Percentiles rank a stretch among this genome's conserved stretches.
Evolutionary conservation across 139 green algal species (phyloP).

Genomic region (Volvox reticuliferus): DNA sequence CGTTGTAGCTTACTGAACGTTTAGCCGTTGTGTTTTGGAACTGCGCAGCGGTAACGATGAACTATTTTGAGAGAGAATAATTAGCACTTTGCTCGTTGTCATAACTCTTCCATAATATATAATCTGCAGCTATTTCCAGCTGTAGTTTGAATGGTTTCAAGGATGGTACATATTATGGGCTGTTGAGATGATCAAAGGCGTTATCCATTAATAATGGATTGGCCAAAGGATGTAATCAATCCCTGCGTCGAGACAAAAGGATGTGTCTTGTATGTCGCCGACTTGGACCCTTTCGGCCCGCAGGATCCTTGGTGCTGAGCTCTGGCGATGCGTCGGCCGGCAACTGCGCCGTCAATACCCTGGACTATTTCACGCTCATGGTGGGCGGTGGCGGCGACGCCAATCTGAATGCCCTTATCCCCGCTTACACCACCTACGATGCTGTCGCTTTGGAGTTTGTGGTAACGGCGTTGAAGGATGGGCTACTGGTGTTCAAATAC

Average conservation of each 20-base stretch:
- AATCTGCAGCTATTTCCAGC: too few relatives aligned
- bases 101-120: too few relatives aligned
- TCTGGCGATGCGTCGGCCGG: conserved; percentile 4
- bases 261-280: too few relatives aligned
- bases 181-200: neutral
- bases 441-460: conserved; percentile 36
- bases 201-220: too few relatives aligned
- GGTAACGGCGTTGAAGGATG: conserved; percentile 33
- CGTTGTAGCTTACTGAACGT: too few relatives aligned
- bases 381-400: conserved; percentile 22
- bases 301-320: conserved; percentile 35
- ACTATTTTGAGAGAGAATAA: too few relatives aligned
- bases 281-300: too few relatives aligned
- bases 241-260: too few relatives aligned
- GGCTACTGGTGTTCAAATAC: conserved; percentile 44
- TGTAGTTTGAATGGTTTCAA: neutral
- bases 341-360: conserved; percentile 4
- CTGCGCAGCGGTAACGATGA: too few relatives aligned
- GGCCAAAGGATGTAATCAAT: neutral
- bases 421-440: conserved; percentile 41
- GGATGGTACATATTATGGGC: too few relatives aligned
- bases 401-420: conserved; percentile 41
- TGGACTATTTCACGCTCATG: conserved; percentile 22
- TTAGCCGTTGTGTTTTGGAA: too few relatives aligned
- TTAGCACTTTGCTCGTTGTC: too few relatives aligned